These are phyloP conservation scores for Fomes fomentarius DNA, from an alignment of 1,284 basidiomycete genomes.

Conservation along the genomic window DNA sequence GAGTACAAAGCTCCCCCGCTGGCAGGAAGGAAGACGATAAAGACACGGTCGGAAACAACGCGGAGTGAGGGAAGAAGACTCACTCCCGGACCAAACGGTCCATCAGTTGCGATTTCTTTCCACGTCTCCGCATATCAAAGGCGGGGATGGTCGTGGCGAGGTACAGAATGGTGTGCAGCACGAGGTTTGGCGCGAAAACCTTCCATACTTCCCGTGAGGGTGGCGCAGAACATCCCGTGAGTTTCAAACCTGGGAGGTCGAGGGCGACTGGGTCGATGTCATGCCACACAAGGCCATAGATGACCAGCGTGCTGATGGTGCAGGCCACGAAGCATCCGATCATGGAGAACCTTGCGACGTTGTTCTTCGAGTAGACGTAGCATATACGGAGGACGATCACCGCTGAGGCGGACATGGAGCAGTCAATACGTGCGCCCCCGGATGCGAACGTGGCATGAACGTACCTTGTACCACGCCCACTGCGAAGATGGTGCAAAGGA, in stretches of 20 bases:
- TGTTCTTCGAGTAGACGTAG: constrained; percentile 30
- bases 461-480: constrained; percentile 29
- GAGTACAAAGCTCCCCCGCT: constrained; percentile 32
- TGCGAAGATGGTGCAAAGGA: constrained; percentile 13
- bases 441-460: neutral
- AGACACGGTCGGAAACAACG: too few relatives aligned
- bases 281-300: constrained; percentile 19
- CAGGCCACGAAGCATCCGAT: constrained; percentile 19
- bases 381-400: constrained; percentile 34
- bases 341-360: constrained; percentile 18
- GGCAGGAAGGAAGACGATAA: neutral
- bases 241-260: constrained; percentile 12
- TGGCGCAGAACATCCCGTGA: constrained; percentile 25
- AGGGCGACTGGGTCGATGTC: constrained; percentile 17
- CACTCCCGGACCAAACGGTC: constrained; percentile 31
- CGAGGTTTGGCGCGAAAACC: constrained; percentile 26
- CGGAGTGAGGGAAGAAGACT: too few relatives aligned
- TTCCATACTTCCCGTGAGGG: constrained; percentile 25
- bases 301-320: constrained; percentile 7
- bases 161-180: constrained; percentile 29
- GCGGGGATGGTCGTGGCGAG: constrained; percentile 27
- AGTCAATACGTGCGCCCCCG: too few relatives aligned
- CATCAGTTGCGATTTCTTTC: constrained; percentile 21
- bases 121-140: constrained; percentile 14
- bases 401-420: constrained; percentile 11